Conservation (phyloP, 139 green algal species). For the Tetratostichococcus sp. region DNA sequence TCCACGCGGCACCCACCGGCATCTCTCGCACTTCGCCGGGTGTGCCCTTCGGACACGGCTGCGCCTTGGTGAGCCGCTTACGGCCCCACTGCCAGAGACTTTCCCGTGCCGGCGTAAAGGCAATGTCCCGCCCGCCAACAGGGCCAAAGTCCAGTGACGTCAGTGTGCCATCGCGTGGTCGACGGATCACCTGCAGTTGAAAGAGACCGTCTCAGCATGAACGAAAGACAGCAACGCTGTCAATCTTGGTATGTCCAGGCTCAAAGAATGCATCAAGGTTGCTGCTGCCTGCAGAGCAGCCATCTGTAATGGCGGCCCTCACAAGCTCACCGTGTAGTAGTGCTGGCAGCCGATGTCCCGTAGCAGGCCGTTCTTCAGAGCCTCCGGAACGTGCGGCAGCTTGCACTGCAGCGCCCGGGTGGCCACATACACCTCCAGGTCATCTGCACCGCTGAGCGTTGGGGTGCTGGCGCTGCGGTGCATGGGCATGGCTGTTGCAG, state of each 20-base stretch:
- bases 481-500: slow-evolving; percentile 2
- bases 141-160: slow-evolving; percentile 24
- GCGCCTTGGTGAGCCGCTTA: not conserved
- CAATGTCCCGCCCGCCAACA: slow-evolving; percentile 2
- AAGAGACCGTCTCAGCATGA: no score
- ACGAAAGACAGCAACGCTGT: no score
- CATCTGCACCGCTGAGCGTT: not conserved
- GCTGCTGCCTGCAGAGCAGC: no score
- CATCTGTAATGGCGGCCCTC: no score
- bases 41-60: not conserved
- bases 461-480: slow-evolving; percentile 1
- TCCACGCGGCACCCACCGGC: not conserved
- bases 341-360: slow-evolving; percentile 12
- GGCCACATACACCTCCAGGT: slow-evolving; percentile 18
- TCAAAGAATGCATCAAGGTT: no score
- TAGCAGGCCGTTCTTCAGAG: slow-evolving; percentile 1
- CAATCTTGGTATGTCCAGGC: no score
- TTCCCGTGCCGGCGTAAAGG: not conserved
- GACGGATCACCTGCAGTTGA: not conserved
- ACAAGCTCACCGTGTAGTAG: slow-evolving; percentile 18
- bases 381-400: not conserved
- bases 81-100: not conserved
- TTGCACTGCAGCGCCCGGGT: slow-evolving; percentile 3
- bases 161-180: slow-evolving; percentile 3
- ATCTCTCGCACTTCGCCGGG: not conserved